These are phyloP conservation scores for Gyromitra esculenta DNA, from an alignment of 2,329 filamentous ascomycete genomes.

Conservation along the genomic window DNA sequence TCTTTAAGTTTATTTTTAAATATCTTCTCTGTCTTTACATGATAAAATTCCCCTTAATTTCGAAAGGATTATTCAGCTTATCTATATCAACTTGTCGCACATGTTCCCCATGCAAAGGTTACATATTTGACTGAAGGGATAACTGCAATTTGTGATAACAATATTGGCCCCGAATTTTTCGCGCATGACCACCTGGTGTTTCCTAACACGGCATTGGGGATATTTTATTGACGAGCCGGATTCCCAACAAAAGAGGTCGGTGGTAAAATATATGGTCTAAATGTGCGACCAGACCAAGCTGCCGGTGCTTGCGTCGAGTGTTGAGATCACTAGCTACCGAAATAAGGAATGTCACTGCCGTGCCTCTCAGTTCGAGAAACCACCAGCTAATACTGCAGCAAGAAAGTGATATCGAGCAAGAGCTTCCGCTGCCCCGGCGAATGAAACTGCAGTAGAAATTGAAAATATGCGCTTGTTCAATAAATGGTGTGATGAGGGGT, in stretches of 20 bases:
- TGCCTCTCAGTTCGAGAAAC: slow-evolving; percentile 2
- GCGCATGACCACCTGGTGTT: background rate
- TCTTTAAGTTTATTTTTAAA: background rate
- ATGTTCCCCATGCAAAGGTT: background rate
- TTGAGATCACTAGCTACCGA: slow-evolving; percentile 17
- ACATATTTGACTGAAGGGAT: background rate
- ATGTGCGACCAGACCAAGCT: background rate
- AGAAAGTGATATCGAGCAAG: slow-evolving; percentile 23
- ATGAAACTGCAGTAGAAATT: slow-evolving; percentile 9
- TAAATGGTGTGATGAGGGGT: slow-evolving; percentile 33
- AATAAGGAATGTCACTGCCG: slow-evolving; percentile 17
- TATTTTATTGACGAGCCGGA: background rate
- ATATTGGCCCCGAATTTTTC: background rate
- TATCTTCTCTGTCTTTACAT: background rate
- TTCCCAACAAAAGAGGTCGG: background rate
- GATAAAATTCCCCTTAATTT: background rate
- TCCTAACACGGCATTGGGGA: background rate
- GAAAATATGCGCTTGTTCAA: slow-evolving; percentile 7
- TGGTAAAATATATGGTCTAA: background rate
- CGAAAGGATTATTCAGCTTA: background rate
- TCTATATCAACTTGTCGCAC: background rate
- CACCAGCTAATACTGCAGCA: slow-evolving; percentile 9
- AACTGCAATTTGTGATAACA: background rate
- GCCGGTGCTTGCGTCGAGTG: background rate
- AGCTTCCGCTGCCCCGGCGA: slow-evolving; percentile 6